A percentile compares a stretch with the other conserved stretches of the same genome.
phyloP scores from a whole-genome alignment of 257 asterid genomes.

The Petrea volubilis region DNA sequence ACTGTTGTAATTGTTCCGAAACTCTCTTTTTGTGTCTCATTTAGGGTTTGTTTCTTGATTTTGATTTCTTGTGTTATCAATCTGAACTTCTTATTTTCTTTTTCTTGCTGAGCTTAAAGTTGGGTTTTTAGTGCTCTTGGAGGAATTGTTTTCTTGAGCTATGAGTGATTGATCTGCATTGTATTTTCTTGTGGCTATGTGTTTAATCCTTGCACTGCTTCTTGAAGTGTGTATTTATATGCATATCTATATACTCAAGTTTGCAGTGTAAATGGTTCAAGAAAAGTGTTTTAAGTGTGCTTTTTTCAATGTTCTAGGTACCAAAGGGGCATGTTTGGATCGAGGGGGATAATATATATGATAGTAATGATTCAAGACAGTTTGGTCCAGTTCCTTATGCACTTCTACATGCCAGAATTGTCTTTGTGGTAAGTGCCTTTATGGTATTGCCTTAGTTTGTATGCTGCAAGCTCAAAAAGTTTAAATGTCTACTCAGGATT shows the following conservation, averaged over 20 bases:
- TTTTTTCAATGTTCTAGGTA: slow-evolving; percentile 45
- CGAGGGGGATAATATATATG: slow-evolving; percentile 62
- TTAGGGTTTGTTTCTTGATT: background rate
- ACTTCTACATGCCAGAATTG: slow-evolving; percentile 55
- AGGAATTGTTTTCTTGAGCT: background rate
- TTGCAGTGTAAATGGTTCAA: background rate
- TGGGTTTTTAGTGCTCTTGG: background rate
- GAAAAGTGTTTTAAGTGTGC: background rate
- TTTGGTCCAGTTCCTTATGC: slow-evolving; percentile 84
- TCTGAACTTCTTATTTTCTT: background rate
- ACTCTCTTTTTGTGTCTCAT: background rate
- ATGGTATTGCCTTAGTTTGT: background rate
- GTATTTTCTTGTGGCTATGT: background rate
- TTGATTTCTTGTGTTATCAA: background rate
- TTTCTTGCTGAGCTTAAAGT: background rate
- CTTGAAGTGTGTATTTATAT: background rate
- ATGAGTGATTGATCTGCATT: background rate
- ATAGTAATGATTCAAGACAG: slow-evolving; percentile 61
- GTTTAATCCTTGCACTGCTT: background rate
- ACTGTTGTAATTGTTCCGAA: slow-evolving; percentile 39
- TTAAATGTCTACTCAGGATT: background rate
- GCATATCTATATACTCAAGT: background rate
- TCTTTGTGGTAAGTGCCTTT: slow-evolving; percentile 47
- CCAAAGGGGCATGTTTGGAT: slow-evolving; percentile 90
- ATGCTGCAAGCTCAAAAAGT: background rate